phyloP scores from a whole-genome alignment of 73 alveolate genomes.

The Blepharisma stoltei region DNA sequence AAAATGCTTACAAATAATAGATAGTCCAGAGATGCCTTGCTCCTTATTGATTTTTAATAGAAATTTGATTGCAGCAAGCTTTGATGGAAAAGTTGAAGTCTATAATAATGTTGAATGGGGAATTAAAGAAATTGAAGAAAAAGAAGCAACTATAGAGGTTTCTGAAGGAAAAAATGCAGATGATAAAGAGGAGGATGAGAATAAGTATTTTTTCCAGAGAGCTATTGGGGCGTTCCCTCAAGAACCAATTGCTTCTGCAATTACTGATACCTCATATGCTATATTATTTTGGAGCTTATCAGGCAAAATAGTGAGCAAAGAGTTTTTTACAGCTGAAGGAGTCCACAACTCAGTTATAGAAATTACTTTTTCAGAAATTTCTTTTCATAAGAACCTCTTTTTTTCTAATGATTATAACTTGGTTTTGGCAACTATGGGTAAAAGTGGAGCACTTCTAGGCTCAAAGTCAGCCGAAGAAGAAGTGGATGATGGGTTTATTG shows the following conservation, averaged over 20 bases:
- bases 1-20: not conserved
- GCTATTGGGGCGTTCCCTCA: constrained; percentile 14
- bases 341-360: constrained; percentile 34
- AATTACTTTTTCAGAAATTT: constrained; percentile 47
- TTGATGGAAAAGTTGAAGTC: not conserved
- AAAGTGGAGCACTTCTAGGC: constrained; percentile 48
- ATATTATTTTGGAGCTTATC: not conserved
- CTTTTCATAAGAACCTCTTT: constrained; percentile 39
- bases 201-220: not conserved
- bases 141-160: not conserved
- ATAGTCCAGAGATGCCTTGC: not conserved
- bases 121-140: not conserved
- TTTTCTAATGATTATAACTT: constrained; percentile 41
- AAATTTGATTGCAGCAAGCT: not conserved
- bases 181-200: not conserved
- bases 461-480: constrained; percentile 38
- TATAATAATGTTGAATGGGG: not conserved
- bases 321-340: not conserved
- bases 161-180: not conserved
- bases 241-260: not conserved
- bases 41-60: not conserved
- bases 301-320: not conserved
- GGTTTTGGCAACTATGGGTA: constrained; percentile 37
- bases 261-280: not conserved
- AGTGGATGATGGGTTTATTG: constrained; percentile 41